phyloP scores from a whole-genome alignment of 2,329 filamentous ascomycete species.

The Pseudophaeomoniella oleicola region DNA sequence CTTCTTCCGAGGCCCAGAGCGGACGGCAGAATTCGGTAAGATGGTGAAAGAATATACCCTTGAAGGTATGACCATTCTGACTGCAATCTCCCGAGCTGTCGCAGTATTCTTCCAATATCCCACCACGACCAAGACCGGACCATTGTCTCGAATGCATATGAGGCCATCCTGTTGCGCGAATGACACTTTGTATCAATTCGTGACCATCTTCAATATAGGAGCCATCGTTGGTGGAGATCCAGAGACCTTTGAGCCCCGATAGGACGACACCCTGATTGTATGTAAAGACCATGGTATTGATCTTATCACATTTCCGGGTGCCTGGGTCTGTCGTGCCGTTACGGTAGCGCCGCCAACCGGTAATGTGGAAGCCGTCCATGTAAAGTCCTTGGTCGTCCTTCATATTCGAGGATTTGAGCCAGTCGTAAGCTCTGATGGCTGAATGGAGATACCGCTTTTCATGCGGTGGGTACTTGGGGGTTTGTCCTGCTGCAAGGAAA shows the following conservation, averaged over 20 bases:
- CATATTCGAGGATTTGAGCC: constrained; percentile 71
- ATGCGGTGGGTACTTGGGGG: constrained; percentile 16
- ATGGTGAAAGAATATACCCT: constrained; percentile 90
- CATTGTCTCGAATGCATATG: constrained; percentile 34
- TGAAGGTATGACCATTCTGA: constrained; percentile 81
- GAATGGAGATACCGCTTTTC: constrained; percentile 56
- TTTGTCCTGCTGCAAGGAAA: constrained; percentile 30
- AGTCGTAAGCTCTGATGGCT: constrained; percentile 64
- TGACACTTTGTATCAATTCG: constrained; percentile 56
- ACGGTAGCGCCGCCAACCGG: constrained; percentile 34
- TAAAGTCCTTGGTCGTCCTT: constrained; percentile 61
- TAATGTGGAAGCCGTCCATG: constrained; percentile 79
- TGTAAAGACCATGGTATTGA: constrained; percentile 83
- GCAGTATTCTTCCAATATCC: constrained; percentile 72
- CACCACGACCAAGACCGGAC: constrained; percentile 62
- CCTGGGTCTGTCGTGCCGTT: constrained; percentile 40
- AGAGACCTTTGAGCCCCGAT: constrained; percentile 66
- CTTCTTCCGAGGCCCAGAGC: constrained; percentile 35
- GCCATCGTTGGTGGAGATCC: constrained; percentile 58
- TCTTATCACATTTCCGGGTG: constrained; percentile 60
- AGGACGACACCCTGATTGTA: constrained; percentile 92
- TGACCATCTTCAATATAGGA: constrained; percentile 69
- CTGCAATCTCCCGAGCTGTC: constrained; percentile 61
- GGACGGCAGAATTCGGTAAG: constrained; percentile 62
- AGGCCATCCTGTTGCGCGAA: constrained; percentile 64